Percentiles rank a stretch among this genome's conserved stretches.
These are phyloP conservation scores for Beauveria sp. DNA, from an alignment of 2,329 filamentous ascomycete genomes.

Conservation along the genomic window DNA sequence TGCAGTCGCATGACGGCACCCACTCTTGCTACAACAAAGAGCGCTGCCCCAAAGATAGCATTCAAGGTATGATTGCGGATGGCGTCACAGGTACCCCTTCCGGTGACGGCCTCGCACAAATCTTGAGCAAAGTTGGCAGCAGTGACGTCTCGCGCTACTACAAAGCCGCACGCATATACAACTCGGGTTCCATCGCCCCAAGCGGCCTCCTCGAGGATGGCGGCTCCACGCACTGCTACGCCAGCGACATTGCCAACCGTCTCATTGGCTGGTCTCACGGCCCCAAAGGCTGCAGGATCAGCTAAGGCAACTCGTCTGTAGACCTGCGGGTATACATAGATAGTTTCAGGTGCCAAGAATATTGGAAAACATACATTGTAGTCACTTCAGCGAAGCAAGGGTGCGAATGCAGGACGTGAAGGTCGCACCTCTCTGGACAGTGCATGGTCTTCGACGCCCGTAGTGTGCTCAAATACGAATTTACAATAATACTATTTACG, in stretches of 20 bases:
- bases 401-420: too few relatives aligned
- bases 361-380: too few relatives aligned
- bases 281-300: neutral
- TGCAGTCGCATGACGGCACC: conserved; percentile 2
- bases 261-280: neutral
- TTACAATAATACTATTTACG: too few relatives aligned
- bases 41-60: neutral
- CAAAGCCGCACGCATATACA: conserved; percentile 7
- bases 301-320: too few relatives aligned
- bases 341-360: too few relatives aligned
- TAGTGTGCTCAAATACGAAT: too few relatives aligned
- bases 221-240: conserved; percentile 5
- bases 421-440: too few relatives aligned
- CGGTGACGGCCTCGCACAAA: conserved; percentile 6
- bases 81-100: conserved; percentile 2
- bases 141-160: neutral
- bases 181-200: neutral
- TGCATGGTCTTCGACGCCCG: too few relatives aligned
- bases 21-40: neutral
- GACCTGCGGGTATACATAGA: too few relatives aligned
- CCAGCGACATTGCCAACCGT: conserved; percentile 7
- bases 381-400: too few relatives aligned
- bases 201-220: conserved; percentile 2
- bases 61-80: neutral
- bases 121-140: neutral